A percentile compares a stretch with the other conserved stretches of the same genome.
phyloP scores from a whole-genome alignment of 192 early-diverging fungal genomes.

The Coemansia sp. region DNA sequence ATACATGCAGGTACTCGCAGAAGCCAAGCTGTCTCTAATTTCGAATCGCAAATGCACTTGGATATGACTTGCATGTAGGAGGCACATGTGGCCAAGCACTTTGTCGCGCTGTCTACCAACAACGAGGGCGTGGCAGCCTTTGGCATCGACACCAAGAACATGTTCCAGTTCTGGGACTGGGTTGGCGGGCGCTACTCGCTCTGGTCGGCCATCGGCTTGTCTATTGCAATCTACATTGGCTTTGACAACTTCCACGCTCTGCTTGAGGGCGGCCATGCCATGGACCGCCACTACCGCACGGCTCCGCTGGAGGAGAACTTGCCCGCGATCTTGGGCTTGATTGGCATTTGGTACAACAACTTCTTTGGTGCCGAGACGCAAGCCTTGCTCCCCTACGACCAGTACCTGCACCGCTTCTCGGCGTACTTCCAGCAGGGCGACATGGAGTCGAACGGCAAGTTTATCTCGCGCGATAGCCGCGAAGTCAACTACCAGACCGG shows the following conservation, averaged over 20 bases:
- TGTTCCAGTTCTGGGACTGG: constrained; percentile 99
- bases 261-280: constrained; percentile 87
- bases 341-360: constrained; percentile 99
- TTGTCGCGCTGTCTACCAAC: constrained; percentile 98
- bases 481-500: constrained; percentile 83
- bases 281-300: constrained; percentile 94
- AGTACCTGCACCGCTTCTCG: constrained; percentile 96
- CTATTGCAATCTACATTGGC: constrained; percentile 93
- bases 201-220: constrained; percentile 99
- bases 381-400: constrained; percentile 97
- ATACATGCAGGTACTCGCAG: constrained; percentile 7
- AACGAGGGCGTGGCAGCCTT: constrained; percentile 82
- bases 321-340: constrained; percentile 81
- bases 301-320: constrained; percentile 92
- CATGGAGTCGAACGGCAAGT: constrained; percentile 99
- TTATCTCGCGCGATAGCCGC: constrained; percentile 77
- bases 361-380: constrained; percentile 93
- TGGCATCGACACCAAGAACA: constrained; percentile 93
- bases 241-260: constrained; percentile 92
- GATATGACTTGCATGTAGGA: constrained; percentile 23
- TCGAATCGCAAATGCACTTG: neutral
- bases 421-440: constrained; percentile 99
- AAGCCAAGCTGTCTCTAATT: neutral
- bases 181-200: constrained; percentile 98
- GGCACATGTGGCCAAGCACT: constrained; percentile 96